Evolutionary conservation across 1,284 basidiomycete genomes (phyloP).

Genomic region (Neolentinus lepideus): DNA sequence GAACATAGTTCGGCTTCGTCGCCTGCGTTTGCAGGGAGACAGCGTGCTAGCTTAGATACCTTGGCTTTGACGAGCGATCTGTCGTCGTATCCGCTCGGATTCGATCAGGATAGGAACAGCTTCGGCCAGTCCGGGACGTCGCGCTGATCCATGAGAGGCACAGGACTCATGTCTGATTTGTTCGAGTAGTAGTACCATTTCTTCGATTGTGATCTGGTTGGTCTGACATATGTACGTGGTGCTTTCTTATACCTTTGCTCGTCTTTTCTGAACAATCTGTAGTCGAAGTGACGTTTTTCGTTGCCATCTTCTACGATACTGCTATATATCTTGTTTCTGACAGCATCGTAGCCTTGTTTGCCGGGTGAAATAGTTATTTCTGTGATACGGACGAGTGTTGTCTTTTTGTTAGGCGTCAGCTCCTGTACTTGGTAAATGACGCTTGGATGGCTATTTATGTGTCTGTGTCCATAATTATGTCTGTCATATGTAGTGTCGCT

Average conservation of each 20-base stretch:
- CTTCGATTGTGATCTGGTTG: background rate
- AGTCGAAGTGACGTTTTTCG: background rate
- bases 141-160: background rate
- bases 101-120: conserved; percentile 9
- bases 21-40: conserved; percentile 27
- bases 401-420: background rate
- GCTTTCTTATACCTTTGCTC: background rate
- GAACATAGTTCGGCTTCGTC: conserved; percentile 10
- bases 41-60: conserved; percentile 76
- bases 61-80: conserved; percentile 73
- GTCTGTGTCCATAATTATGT: background rate
- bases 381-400: background rate
- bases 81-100: conserved; percentile 65
- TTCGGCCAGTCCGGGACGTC: conserved; percentile 4
- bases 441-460: background rate
- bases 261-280: background rate
- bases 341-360: background rate
- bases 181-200: background rate
- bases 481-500: background rate
- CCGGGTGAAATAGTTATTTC: background rate
- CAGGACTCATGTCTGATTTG: conserved; percentile 1
- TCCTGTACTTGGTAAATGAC: background rate
- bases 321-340: background rate
- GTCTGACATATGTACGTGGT: background rate
- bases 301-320: background rate